phyloP scores from a whole-genome alignment of 306 rosid genomes.

The Spatholobus suberectus region DNA sequence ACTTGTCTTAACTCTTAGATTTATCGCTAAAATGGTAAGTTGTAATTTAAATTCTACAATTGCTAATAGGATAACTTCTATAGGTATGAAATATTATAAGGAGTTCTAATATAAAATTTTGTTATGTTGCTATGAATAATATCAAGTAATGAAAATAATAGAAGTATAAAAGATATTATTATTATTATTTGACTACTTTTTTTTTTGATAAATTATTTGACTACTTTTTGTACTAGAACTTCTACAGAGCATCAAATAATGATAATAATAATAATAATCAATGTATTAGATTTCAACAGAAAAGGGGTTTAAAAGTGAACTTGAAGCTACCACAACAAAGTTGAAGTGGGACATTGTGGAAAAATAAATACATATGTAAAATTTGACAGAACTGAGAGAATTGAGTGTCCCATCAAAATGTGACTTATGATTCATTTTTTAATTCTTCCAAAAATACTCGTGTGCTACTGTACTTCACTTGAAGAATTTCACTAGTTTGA shows the following conservation, averaged over 20 bases:
- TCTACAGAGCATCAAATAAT: neutral
- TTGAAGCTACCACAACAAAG: neutral
- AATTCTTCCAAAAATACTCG: neutral
- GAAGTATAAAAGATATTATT: neutral
- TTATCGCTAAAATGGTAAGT: constrained; percentile 16
- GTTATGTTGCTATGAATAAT: constrained; percentile 2
- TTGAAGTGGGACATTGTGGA: neutral
- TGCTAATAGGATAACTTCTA: neutral
- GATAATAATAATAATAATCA: no score
- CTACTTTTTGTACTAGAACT: neutral
- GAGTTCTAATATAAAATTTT: neutral
- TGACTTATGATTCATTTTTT: neutral
- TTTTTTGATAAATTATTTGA: neutral
- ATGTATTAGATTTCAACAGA: constrained; percentile 1
- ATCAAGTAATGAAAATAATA: neutral
- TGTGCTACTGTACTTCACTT: neutral
- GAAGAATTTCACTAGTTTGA: neutral
- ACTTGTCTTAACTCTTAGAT: constrained; percentile 4
- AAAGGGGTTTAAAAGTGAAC: neutral
- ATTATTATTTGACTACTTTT: neutral
- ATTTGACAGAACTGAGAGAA: neutral
- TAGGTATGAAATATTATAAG: neutral
- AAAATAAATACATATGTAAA: neutral
- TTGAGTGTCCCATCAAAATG: neutral
- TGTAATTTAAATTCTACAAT: neutral